Conservation (phyloP, 345 rosid genomes). For the Nephelium lappaceum region DNA sequence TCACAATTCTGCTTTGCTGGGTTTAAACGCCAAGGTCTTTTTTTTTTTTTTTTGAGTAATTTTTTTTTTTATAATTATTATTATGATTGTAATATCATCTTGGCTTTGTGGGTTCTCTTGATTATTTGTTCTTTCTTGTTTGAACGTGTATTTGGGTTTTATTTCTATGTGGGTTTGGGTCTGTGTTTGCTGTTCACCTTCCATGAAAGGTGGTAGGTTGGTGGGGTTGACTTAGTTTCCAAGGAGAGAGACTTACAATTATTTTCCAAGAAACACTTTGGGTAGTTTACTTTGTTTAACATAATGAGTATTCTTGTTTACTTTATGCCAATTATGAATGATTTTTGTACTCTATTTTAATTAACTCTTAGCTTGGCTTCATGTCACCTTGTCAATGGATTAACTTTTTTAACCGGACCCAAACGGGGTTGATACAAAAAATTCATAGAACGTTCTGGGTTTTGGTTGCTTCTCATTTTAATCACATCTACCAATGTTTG, state of each 20-base stretch:
- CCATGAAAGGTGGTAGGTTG: constrained; percentile 81
- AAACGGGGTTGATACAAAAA: constrained; percentile 17
- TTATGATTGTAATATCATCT: constrained; percentile 10
- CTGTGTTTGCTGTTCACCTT: constrained; percentile 25
- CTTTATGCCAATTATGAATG: constrained; percentile 19
- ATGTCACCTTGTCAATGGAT: constrained; percentile 27
- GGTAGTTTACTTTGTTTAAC: constrained; percentile 28
- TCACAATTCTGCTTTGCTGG: constrained; percentile 39
- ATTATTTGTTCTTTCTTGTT: constrained; percentile 7
- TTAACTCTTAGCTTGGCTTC: constrained; percentile 6
- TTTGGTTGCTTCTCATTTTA: neutral
- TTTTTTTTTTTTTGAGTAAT: no score
- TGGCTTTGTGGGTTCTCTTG: constrained; percentile 38
- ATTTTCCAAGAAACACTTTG: constrained; percentile 19
- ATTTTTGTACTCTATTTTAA: constrained; percentile 9
- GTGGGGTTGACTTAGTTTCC: constrained; percentile 77
- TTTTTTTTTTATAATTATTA: neutral
- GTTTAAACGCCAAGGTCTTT: constrained; percentile 23
- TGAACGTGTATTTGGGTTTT: neutral
- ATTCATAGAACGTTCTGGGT: neutral
- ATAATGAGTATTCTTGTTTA: constrained; percentile 21
- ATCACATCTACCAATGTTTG: neutral
- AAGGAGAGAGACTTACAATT: constrained; percentile 23
- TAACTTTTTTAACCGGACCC: constrained; percentile 10
- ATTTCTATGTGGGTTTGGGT: neutral